Evolutionary conservation across 768 basidiomycete species (phyloP), one percentile per base, ranked within the genome.

Genomic region (Leucogyrophana mollusca): DNA sequence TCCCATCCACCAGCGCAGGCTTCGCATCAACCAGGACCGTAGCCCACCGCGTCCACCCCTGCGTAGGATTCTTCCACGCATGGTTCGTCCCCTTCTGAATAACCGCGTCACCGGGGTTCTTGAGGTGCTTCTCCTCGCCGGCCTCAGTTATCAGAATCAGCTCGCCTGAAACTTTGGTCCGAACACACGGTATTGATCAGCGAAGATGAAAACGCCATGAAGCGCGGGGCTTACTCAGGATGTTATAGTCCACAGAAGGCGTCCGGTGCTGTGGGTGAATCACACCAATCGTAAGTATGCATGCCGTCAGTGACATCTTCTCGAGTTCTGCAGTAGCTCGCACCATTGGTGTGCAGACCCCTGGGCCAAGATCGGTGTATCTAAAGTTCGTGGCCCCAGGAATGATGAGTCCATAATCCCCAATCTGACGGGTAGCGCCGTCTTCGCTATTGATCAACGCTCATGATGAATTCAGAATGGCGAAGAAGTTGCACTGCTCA

Each of bases 81-180:
- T 84, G 82, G 60, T 80, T 67, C 0, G 75, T 79, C 8, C 81
- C 82, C 47, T 73, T 75, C 61, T 80, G 77, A 25, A 83, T 64
- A 37, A 83, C 74, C 1, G 70, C 68, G 58, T 81, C 80, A 24
- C 80, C 82, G 18, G 79, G 74, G 43, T 73, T 74, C 51, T 73
- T 76, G 40, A 82, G 55, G 40, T 71, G 67, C 16, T 62, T 77
- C 60, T 83, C 78, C 7, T 62, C 66, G 4, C 80, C 81, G 57
- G 82, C 80, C 43, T 80, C 80, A 49, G 73, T 73, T 17, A 78
- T 71, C n/a, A 79, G 65, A 20, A 81, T 59, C 11, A 83, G 57
- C 62, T 80, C 75, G 11, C 83, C 82, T 23, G 68, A 60, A 32
- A 83, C 81, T 83, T 47, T 24, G 10, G 3, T 2, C 10, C 5